A percentile compares a stretch with the other conserved stretches of the same genome.
Conservation (phyloP, 352 stramenopile species). For the Phytophthora idaei region DNA sequence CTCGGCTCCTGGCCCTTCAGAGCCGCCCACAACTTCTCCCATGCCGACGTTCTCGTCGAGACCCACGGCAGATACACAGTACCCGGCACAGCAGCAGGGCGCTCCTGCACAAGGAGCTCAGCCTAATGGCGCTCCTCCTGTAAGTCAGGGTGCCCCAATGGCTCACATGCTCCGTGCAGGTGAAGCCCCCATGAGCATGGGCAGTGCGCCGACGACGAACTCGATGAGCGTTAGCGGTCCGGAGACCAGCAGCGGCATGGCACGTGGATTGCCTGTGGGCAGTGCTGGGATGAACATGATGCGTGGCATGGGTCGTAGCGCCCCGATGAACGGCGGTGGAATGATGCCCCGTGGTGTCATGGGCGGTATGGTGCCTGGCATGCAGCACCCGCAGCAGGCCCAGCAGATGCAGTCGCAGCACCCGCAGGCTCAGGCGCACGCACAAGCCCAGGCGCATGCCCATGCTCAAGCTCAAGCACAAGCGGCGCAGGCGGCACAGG, state of each 20-base stretch:
- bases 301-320: constrained; percentile 60
- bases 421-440: constrained; percentile 63
- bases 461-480: constrained; percentile 67
- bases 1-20: constrained; percentile 76
- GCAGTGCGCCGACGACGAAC: constrained; percentile 42
- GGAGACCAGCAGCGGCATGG: constrained; percentile 57
- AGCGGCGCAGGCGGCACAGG: constrained; percentile 61
- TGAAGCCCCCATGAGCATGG: constrained; percentile 56
- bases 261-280: constrained; percentile 45
- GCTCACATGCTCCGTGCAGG: constrained; percentile 55
- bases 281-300: constrained; percentile 76
- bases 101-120: constrained; percentile 32
- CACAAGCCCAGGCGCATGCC: constrained; percentile 60
- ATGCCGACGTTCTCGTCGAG: constrained; percentile 86
- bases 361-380: constrained; percentile 66
- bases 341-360: constrained; percentile 78
- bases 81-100: constrained; percentile 54
- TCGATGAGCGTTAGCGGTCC: constrained; percentile 44
- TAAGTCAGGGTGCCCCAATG: constrained; percentile 52
- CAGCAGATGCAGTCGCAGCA: constrained; percentile 66
- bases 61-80: constrained; percentile 64
- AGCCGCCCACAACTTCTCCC: constrained; percentile 83
- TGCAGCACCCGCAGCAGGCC: constrained; percentile 63
- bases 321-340: constrained; percentile 58
- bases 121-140: constrained; percentile 35